Evolutionary conservation across 176 grass and related monocot genomes (phyloP).

Genomic region (Dactylis glomerata): DNA sequence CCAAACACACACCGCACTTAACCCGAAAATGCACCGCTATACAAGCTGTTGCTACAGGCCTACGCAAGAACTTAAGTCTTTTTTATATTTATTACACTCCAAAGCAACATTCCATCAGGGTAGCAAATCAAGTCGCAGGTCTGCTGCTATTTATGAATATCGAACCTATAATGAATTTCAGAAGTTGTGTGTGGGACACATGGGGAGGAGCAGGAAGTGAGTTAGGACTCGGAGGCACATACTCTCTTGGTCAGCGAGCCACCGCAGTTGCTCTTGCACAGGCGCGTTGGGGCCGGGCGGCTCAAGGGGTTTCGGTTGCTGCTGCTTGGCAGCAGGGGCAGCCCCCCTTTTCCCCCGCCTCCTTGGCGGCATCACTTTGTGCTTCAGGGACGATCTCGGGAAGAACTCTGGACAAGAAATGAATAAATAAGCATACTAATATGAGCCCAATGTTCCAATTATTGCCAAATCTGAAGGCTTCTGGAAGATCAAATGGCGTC

Average conservation of each 20-base stretch:
- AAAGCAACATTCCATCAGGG: neutral
- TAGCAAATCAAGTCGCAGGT: neutral
- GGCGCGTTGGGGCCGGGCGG: constrained; percentile 22
- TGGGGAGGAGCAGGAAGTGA: neutral
- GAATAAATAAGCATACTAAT: neutral
- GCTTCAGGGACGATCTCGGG: neutral
- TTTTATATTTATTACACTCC: neutral
- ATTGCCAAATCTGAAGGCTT: neutral
- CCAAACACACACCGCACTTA: neutral
- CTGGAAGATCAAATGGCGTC: neutral
- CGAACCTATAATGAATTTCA: neutral
- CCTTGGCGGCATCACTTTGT: constrained; percentile 23
- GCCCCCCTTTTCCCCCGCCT: constrained; percentile 12
- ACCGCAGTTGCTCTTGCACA: constrained; percentile 18
- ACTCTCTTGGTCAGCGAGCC: constrained; percentile 39
- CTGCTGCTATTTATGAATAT: neutral
- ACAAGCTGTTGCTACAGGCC: neutral
- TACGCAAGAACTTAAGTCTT: neutral
- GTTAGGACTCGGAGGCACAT: neutral
- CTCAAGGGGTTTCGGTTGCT: constrained; percentile 4
- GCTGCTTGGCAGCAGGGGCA: neutral
- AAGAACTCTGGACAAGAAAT: neutral
- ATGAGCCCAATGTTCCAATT: neutral
- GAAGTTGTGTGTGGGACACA: neutral
- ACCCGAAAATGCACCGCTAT: neutral